phyloP scores from a whole-genome alignment of 2,329 filamentous ascomycete species.

The Diaporthe caulivora region DNA sequence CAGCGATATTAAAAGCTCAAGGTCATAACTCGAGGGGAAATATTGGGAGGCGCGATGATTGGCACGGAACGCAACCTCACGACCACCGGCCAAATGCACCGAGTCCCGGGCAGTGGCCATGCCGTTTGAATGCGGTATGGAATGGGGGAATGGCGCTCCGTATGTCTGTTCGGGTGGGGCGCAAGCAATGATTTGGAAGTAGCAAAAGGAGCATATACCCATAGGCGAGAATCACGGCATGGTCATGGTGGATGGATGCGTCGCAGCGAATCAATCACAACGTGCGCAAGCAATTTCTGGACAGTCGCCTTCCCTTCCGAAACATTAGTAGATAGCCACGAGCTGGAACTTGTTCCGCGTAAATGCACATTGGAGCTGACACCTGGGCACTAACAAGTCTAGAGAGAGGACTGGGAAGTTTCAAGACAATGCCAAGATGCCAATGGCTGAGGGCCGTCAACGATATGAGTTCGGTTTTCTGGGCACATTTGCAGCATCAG shows the following conservation, averaged over 20 bases:
- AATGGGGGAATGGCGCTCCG: not conserved
- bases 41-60: not conserved
- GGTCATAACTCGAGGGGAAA: not conserved
- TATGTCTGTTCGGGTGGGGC: not conserved
- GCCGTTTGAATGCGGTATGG: not conserved
- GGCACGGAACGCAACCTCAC: not conserved
- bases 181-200: not conserved
- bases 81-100: not conserved
- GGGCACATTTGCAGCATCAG: not conserved
- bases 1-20: constrained; percentile 40
- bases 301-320: too few relatives aligned
- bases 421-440: not conserved
- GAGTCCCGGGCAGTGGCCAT: not conserved
- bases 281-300: not conserved
- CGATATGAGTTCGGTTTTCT: too few relatives aligned
- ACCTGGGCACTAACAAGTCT: not conserved
- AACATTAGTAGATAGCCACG: not conserved
- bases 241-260: not conserved
- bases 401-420: too few relatives aligned
- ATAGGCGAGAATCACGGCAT: not conserved
- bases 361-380: not conserved
- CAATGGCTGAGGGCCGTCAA: not conserved
- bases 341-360: not conserved
- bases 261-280: not conserved
- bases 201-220: constrained; percentile 19